Evolutionary conservation across 306 rosid genomes (phyloP), one percentile per base, ranked within the genome.

Genomic region (Acacia confusa): DNA sequence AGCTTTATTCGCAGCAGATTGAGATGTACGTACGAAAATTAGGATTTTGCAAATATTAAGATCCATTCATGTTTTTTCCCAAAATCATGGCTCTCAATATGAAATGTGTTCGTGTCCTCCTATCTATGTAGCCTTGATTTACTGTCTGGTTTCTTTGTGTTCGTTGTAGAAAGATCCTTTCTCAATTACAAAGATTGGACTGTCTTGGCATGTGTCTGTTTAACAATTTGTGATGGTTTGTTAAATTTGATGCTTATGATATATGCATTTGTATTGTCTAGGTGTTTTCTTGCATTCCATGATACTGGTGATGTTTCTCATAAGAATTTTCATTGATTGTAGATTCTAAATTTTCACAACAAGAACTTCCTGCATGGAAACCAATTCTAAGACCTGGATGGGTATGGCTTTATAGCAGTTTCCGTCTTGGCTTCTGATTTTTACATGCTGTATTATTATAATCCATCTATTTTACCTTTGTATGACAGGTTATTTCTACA

Each of bases 311-410:
- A 64, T 72, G 43, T 65, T 53, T 58, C 81, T 81, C 72, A 40
- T 72, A 74, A 45, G 6, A 27, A 2, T 43, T 48, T 85, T 78
- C 84, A 0, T 80, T 70, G 27, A 34, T 78, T 84, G 77, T 88
- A 94, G 98, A 92, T 90, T 91, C 98, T 55, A 87, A 58, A 82
- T 94, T 94, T 82, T 65, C 97, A 24, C 97, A 94, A 85, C 98
- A 92, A 90, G 97, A 94, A 85, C 97, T 94, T 85, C 90, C 92
- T 74, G 98, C 98, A 7, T 92, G 97, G 92, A 92, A 94, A 78
- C 97, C 98, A 83, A 90, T 92, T 88, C 83, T 94, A 79, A 91
- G 97, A 53, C 98, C 97, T 25, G 90, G 92, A 85, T 89, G 92
- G 97, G 98, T 94, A 91, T 74, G 50, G 1, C 74, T 72, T 77